Percentiles rank a stretch among this genome's conserved stretches.
Evolutionary conservation across 257 asterid genomes (phyloP).

Genomic region (Galeopsis tetrahit): DNA sequence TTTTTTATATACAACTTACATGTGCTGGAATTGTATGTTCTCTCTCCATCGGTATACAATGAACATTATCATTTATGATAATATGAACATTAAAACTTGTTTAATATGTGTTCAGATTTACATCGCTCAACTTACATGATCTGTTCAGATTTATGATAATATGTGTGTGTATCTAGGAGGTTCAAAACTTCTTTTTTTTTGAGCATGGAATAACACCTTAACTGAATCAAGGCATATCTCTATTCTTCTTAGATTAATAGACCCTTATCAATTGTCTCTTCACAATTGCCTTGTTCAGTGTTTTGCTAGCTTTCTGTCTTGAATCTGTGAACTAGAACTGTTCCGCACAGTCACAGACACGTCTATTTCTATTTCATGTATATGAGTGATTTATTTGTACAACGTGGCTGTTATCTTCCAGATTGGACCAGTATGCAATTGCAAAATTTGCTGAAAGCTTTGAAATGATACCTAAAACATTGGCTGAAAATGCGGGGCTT

Average conservation of each 20-base stretch:
- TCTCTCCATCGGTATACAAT: too few relatives aligned
- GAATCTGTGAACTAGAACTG: conserved; percentile 21
- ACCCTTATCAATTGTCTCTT: neutral
- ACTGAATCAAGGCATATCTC: neutral
- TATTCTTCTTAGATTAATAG: neutral
- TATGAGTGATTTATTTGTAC: conserved; percentile 5
- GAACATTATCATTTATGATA: too few relatives aligned
- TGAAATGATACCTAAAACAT: conserved; percentile 93
- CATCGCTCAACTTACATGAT: too few relatives aligned
- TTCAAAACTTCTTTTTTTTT: neutral
- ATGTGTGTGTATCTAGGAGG: too few relatives aligned
- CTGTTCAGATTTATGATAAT: too few relatives aligned
- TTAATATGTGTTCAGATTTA: too few relatives aligned
- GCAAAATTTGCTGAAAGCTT: conserved; percentile 96
- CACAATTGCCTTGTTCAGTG: neutral
- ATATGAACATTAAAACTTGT: too few relatives aligned
- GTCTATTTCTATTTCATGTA: conserved; percentile 10
- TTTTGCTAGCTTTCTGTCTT: conserved; percentile 9
- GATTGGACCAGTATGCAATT: conserved; percentile 96
- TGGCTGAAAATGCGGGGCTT: conserved; percentile 98
- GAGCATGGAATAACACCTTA: neutral
- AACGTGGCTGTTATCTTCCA: conserved; percentile 40
- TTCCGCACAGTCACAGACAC: too few relatives aligned
- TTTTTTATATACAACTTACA: conserved; percentile 16
- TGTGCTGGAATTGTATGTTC: neutral